Evolutionary conservation across 2,329 filamentous ascomycete species (phyloP).

Genomic region (Chaetomium olivaceum): DNA sequence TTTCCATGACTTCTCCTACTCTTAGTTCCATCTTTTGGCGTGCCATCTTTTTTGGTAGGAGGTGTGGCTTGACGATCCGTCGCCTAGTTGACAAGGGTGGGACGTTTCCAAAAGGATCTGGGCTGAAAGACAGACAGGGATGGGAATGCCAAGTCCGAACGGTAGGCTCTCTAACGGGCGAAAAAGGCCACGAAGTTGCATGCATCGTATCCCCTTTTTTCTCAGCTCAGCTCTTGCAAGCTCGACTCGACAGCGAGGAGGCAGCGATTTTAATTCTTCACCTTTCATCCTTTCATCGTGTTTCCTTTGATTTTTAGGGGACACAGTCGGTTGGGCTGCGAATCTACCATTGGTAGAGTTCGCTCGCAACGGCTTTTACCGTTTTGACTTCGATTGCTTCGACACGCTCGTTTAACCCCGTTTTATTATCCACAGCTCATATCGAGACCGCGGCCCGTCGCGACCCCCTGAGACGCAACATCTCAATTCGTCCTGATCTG

Average conservation of each 20-base stretch:
- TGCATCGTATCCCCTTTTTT: conserved; percentile 30
- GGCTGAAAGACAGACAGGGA: not conserved
- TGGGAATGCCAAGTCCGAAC: conserved; percentile 23
- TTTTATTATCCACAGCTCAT: conserved; percentile 29
- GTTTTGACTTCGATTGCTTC: conserved; percentile 23
- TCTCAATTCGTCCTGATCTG: conserved; percentile 2
- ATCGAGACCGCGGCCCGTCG: conserved; percentile 21
- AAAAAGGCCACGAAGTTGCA: conserved; percentile 34
- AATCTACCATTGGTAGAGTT: conserved; percentile 24
- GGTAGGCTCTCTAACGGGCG: conserved; percentile 16
- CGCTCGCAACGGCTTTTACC: conserved; percentile 24
- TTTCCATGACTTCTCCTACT: too few species aligned
- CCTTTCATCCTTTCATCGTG: conserved; percentile 21
- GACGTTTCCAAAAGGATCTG: not conserved
- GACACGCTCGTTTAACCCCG: conserved; percentile 31
- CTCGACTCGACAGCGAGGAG: conserved; percentile 27
- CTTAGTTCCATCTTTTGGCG: too few species aligned
- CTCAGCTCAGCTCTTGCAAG: conserved; percentile 33
- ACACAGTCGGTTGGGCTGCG: conserved; percentile 26
- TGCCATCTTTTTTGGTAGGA: not conserved
- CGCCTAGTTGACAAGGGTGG: not conserved
- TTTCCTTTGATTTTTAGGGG: conserved; percentile 23
- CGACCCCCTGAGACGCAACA: conserved; percentile 18
- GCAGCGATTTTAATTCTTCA: conserved; percentile 23
- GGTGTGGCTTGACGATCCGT: conserved; percentile 12